A percentile compares a stretch with the other conserved stretches of the same genome.
Evolutionary conservation across 441 rosid species (phyloP).

Genomic region (Croton laevigatus): DNA sequence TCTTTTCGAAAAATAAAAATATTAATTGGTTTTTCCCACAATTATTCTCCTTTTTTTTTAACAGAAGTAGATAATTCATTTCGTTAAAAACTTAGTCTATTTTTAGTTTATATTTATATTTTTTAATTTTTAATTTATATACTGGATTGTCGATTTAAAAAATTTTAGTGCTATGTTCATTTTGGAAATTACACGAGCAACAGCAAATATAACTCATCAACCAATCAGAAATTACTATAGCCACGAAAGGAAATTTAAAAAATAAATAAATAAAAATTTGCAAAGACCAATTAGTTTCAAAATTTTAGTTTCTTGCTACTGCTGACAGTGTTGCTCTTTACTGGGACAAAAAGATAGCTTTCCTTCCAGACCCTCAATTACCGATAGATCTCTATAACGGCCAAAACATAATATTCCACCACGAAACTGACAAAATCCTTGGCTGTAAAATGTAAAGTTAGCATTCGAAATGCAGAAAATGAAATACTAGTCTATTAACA

Average conservation of each 20-base stretch:
- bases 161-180: no score
- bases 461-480: neutral
- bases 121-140: no score
- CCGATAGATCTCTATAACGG: neutral
- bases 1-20: no score
- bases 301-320: conserved; percentile 1
- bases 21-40: no score
- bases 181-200: neutral
- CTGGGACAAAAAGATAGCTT: conserved; percentile 6
- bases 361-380: neutral
- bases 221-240: neutral
- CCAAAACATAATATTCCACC: neutral
- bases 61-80: no score
- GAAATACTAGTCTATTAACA: conserved; percentile 8
- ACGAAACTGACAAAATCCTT: neutral
- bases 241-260: neutral
- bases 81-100: no score
- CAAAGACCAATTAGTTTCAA: neutral
- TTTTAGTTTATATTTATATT: no score
- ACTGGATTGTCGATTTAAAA: no score
- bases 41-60: no score
- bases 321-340: neutral
- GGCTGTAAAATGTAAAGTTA: neutral
- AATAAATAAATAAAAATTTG: neutral
- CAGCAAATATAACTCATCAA: neutral